Evolutionary conservation across 140 eudicot genomes (phyloP), one percentile per base, ranked within the genome.

Genomic region (Stevia rebaudiana): DNA sequence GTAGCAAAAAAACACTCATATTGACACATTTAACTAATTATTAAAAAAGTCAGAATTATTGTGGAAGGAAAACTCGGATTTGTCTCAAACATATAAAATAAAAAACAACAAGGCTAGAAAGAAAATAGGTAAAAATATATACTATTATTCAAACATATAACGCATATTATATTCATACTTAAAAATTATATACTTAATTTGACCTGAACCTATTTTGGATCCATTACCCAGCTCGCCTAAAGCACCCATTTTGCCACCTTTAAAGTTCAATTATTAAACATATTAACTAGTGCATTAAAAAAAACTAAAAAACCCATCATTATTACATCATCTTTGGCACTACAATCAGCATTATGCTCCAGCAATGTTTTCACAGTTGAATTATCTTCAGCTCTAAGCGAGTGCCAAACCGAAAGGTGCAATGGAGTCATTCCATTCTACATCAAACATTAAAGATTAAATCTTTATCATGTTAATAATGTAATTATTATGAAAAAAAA

Each of bases 361-460:
- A 92, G 95, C 81, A 92, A 74, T 49, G 98, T 85, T 70, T 75
- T 67, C 33, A 92, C 96, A 47, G 98, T 85, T 11, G 94, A 88
- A 68, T 65, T 81, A 74, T 88, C 95, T 57, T 88, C 94, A 9
- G 87, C 77, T 71, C 87, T 80, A 11, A 85, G 81, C 17, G 98
- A 83, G 78, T 92, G 92, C 98, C 98, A 92, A 49, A 88, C 96
- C 61, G 96, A 95, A 69, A 88, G 98, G 68, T 92, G 98, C 68
- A 92, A 76, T 16, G 98, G 98, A 53, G 96, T 85, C 98, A 92
- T 92, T 59, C 98, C 98, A 70, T 92, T 92, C 98, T 92, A 83
- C 79, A 49, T 6, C 23, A 15, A 46, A 9, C 19, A 52, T 51
- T 25, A 69, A 61, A 58, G 6, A 17, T 67, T 5, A 36, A 6